Percentiles rank a stretch among this genome's conserved stretches.
Conservation (phyloP, 2,329 filamentous ascomycete species). For the Pseudogymnoascus sp. region DNA sequence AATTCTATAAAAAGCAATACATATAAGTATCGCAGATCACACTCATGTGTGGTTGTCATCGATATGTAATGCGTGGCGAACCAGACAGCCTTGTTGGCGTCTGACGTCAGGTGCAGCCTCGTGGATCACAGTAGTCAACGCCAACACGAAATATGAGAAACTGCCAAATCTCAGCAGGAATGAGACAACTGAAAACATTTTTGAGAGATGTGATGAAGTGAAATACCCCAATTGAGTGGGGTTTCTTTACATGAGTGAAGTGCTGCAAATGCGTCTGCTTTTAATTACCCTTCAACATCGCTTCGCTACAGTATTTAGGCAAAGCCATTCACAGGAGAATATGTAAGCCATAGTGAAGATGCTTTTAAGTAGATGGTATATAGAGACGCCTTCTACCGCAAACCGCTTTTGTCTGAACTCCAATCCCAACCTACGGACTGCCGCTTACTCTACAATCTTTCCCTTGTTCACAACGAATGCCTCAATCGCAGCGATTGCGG, state of each 20-base stretch:
- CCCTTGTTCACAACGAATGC: slow-evolving; percentile 94
- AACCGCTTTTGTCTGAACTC: background rate
- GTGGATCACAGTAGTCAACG: background rate
- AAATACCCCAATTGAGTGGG: background rate
- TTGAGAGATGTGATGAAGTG: background rate
- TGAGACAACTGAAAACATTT: background rate
- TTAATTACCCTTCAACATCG: background rate
- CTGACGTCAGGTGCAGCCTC: background rate
- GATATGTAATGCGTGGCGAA: slow-evolving; percentile 7
- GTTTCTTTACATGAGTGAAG: background rate
- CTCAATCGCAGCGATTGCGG: slow-evolving; percentile 77
- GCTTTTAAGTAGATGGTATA: background rate
- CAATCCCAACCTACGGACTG: background rate
- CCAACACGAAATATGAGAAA: background rate
- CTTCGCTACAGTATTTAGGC: background rate
- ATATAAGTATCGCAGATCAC: background rate
- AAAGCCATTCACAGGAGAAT: background rate
- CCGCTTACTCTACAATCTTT: slow-evolving; percentile 41
- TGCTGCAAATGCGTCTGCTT: background rate
- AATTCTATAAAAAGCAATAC: background rate
- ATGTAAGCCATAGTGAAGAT: background rate
- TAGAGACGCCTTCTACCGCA: slow-evolving; percentile 5
- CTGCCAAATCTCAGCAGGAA: background rate
- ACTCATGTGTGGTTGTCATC: background rate
- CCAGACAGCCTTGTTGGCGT: background rate